Conservation (phyloP, 345 rosid species). For the Eutrema heterophyllum region DNA sequence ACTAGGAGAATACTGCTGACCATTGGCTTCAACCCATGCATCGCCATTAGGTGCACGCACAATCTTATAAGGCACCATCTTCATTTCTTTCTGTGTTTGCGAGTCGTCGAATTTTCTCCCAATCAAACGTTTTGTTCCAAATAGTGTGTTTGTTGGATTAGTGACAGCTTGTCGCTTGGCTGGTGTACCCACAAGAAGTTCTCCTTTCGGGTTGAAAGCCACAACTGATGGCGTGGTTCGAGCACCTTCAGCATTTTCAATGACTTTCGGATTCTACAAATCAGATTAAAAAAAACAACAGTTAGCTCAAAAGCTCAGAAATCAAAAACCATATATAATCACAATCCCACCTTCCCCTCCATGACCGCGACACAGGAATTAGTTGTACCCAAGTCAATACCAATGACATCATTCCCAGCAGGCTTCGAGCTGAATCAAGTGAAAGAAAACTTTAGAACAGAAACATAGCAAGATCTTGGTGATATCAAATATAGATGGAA, state of each 20-base stretch:
- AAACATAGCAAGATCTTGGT: background rate
- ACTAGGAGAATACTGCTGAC: conserved; percentile 85
- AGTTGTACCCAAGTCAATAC: conserved; percentile 96
- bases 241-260: conserved; percentile 92
- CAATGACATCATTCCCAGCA: conserved; percentile 80
- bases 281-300: background rate
- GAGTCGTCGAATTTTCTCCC: conserved; percentile 77
- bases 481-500: background rate
- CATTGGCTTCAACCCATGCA: conserved; percentile 89
- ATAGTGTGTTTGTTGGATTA: conserved; percentile 73
- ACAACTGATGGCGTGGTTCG: conserved; percentile 91
- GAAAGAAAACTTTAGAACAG: background rate
- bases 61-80: conserved; percentile 85
- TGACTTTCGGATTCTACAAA: conserved; percentile 70
- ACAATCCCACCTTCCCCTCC: conserved; percentile 84
- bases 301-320: background rate
- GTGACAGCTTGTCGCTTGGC: conserved; percentile 96
- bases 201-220: conserved; percentile 73
- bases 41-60: conserved; percentile 90
- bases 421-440: conserved; percentile 59
- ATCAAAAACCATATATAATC: background rate
- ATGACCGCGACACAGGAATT: conserved; percentile 96
- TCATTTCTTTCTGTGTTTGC: conserved; percentile 80
- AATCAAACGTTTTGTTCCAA: conserved; percentile 76
- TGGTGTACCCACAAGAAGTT: conserved; percentile 79